Conservation (phyloP, 106 monocot genomes). For the Dendrobium chrysotoxum region DNA sequence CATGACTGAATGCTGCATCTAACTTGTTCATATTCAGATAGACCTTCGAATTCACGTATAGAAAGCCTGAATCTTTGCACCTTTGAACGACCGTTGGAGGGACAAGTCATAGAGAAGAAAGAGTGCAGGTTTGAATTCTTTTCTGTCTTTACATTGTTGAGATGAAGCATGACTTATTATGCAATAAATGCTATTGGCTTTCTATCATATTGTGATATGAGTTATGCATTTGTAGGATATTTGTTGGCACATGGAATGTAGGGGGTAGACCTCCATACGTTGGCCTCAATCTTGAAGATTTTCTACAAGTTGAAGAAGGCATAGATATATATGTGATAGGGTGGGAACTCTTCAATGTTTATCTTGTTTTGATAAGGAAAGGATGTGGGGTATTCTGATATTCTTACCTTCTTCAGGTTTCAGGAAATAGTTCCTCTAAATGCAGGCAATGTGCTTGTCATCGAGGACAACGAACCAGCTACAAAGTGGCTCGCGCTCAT, state of each 20-base stretch:
- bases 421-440: slow-evolving; percentile 98
- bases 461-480: slow-evolving; percentile 89
- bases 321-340: slow-evolving; percentile 88
- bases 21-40: slow-evolving; percentile 41
- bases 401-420: slow-evolving; percentile 49
- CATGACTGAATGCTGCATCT: background rate
- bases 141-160: background rate
- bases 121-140: slow-evolving; percentile 37
- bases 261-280: slow-evolving; percentile 76
- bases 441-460: slow-evolving; percentile 82
- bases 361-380: no score
- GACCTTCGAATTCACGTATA: slow-evolving; percentile 40
- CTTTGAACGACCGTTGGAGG: slow-evolving; percentile 11
- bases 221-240: slow-evolving; percentile 45
- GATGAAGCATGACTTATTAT: background rate
- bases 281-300: slow-evolving; percentile 67
- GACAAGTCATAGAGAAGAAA: slow-evolving; percentile 26
- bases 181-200: background rate
- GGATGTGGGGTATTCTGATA: background rate
- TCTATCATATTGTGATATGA: background rate
- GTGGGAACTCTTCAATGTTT: slow-evolving; percentile 23
- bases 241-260: slow-evolving; percentile 96
- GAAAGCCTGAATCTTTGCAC: slow-evolving; percentile 52
- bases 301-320: slow-evolving; percentile 69
- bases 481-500: slow-evolving; percentile 81